phyloP scores from a whole-genome alignment of 2,329 filamentous ascomycete species.

The Calonectria multiphialidica region DNA sequence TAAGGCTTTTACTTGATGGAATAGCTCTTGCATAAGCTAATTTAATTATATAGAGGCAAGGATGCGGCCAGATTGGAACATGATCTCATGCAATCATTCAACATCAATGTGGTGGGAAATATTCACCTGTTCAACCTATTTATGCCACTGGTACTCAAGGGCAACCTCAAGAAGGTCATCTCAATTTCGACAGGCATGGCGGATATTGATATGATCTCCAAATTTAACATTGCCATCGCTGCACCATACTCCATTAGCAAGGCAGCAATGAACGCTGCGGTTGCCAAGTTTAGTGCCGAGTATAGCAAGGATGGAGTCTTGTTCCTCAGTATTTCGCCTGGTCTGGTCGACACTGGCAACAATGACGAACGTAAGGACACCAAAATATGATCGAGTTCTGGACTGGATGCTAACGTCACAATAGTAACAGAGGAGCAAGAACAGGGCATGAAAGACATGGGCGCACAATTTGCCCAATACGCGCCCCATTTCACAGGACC shows the following conservation, averaged over 20 bases:
- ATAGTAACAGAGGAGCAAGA: constrained; percentile 43
- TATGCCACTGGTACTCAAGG: constrained; percentile 63
- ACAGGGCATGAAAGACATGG: constrained; percentile 36
- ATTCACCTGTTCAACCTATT: constrained; percentile 66
- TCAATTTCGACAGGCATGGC: constrained; percentile 61
- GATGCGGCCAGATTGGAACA: constrained; percentile 29
- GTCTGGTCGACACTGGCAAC: constrained; percentile 59
- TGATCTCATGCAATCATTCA: constrained; percentile 43
- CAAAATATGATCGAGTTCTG: background rate
- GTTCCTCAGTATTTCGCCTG: constrained; percentile 65
- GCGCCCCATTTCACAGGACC: constrained; percentile 54
- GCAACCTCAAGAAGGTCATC: constrained; percentile 66
- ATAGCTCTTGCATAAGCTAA: background rate
- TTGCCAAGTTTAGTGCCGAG: constrained; percentile 65
- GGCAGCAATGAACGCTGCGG: constrained; percentile 63
- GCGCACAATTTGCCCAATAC: constrained; percentile 49
- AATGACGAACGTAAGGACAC: constrained; percentile 38
- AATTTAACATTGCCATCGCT: constrained; percentile 49
- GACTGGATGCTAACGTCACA: background rate
- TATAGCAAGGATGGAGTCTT: constrained; percentile 63
- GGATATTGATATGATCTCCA: constrained; percentile 57
- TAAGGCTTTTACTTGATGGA: constrained; percentile 19
- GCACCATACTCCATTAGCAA: constrained; percentile 62
- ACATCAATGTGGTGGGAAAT: constrained; percentile 64
- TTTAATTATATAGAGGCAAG: constrained; percentile 13